phyloP scores from a whole-genome alignment of 257 asterid species.

The Paraleonurus japonicus region DNA sequence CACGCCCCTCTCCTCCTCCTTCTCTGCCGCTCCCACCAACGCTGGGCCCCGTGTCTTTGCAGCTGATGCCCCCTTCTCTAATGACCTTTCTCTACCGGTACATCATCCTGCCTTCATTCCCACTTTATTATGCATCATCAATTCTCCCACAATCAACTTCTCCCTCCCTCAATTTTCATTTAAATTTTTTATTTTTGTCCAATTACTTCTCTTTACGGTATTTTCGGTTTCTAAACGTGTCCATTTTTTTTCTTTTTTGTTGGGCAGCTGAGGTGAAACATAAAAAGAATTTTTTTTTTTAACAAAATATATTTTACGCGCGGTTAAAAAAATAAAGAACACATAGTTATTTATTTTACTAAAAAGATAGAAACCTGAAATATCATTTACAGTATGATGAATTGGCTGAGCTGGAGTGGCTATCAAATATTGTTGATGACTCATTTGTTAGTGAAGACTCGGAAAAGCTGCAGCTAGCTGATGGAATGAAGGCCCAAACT shows the following conservation, averaged over 20 bases:
- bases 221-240: background rate
- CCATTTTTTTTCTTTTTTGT: constrained; percentile 34
- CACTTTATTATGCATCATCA: no score
- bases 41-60: constrained; percentile 38
- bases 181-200: no score
- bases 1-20: constrained; percentile 34
- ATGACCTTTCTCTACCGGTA: constrained; percentile 79
- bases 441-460: constrained; percentile 74
- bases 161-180: no score
- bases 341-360: background rate
- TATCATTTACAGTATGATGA: constrained; percentile 56
- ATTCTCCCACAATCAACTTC: no score
- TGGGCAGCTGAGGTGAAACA: background rate
- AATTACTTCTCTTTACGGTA: no score
- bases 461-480: constrained; percentile 59
- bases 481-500: constrained; percentile 53
- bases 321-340: background rate
- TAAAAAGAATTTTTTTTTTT: no score
- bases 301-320: no score
- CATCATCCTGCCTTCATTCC: no score
- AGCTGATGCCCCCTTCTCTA: constrained; percentile 48
- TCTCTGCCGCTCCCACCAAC: constrained; percentile 26
- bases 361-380: background rate
- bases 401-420: constrained; percentile 89
- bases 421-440: constrained; percentile 79